Base-by-base conservation (phyloP, 2,329 filamentous ascomycete genomes). In the Sporothrix sp. region DNA sequence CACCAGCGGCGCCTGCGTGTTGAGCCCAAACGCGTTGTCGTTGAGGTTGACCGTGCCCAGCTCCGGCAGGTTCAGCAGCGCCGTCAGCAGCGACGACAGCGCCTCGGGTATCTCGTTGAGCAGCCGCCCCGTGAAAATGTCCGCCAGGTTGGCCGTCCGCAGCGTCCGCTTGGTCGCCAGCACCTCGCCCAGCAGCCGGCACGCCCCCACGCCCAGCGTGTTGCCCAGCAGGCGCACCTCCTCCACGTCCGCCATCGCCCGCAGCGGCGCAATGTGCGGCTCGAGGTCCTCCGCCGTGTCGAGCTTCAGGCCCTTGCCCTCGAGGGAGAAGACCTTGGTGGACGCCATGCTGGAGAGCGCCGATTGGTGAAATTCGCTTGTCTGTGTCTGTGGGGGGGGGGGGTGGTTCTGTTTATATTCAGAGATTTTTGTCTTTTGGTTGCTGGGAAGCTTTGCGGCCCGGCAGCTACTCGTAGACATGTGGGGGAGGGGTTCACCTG, bases 11-110 rank as follows among this genome's bases (percentile, higher is more conserved):
- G 87, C 89, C 66, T 94, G 86, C 14, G 88, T 95, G 70, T 95
- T 96, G 55, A 96, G 81, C 51, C 93, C 93, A 62, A 98, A 98
- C 40, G 93, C 93, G 68, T 98, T 98, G 70, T 98, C 93, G 69
- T 91, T 95, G 36, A 98, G 78, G 68, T 97, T 94, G 69, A 98
- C 79, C 27, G 90, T 96, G 66, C 86, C 85, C 39, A 98, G 83
- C 52, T 87, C 83, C 2, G 86, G 84, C 49, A 95, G 84, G 62
- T 89, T 85, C 52, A 96, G 81, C 37, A 97, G 82, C 4, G 91
- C 84, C 36, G 83, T 89, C 49, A 98, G 82, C 43, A 98, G 82
- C 52, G 80, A 82, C 40, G 85, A 86, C 50, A 98, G 80, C 7
- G 93, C 91, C 57, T 85, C 84, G 43, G 93, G 93, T 57, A 98